phyloP scores from a whole-genome alignment of 1,139 yeast species.

The Yamadazyma siamensis region DNA sequence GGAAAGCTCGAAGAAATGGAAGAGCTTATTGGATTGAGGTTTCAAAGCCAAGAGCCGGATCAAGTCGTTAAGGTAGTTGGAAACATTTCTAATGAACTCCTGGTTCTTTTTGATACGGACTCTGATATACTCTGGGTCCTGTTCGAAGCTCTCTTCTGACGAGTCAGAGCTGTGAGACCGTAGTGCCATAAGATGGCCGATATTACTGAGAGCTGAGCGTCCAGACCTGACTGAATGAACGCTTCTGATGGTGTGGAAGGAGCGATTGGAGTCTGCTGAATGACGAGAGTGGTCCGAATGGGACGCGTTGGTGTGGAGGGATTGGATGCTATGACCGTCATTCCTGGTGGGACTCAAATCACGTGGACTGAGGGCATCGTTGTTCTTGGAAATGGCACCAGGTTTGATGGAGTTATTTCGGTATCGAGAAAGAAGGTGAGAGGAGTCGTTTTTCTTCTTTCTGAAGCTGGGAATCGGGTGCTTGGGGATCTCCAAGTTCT shows the following conservation, averaged over 20 bases:
- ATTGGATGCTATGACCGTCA: constrained; percentile 3
- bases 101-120: constrained; percentile 27
- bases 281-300: constrained; percentile 1
- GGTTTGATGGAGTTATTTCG: constrained; percentile 5
- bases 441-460: constrained; percentile 6
- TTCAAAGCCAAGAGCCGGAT: constrained; percentile 59
- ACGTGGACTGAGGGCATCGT: background rate
- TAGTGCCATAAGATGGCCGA: constrained; percentile 26
- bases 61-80: constrained; percentile 61
- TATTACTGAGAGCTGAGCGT: too few relatives aligned
- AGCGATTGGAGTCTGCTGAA: background rate
- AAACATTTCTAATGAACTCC: constrained; percentile 44
- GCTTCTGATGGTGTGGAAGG: background rate
- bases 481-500: constrained; percentile 25
- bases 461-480: constrained; percentile 30
- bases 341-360: background rate
- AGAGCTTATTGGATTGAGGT: constrained; percentile 78
- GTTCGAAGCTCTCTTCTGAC: constrained; percentile 19
- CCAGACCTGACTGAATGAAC: background rate
- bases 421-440: constrained; percentile 4
- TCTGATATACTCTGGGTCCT: constrained; percentile 29
- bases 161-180: constrained; percentile 29
- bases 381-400: background rate
- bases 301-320: constrained; percentile 5
- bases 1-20: constrained; percentile 85